A percentile compares a stretch with the other conserved stretches of the same genome.
These are phyloP conservation scores for Quercus alba DNA, from an alignment of 306 rosid genomes.

Conservation along the genomic window DNA sequence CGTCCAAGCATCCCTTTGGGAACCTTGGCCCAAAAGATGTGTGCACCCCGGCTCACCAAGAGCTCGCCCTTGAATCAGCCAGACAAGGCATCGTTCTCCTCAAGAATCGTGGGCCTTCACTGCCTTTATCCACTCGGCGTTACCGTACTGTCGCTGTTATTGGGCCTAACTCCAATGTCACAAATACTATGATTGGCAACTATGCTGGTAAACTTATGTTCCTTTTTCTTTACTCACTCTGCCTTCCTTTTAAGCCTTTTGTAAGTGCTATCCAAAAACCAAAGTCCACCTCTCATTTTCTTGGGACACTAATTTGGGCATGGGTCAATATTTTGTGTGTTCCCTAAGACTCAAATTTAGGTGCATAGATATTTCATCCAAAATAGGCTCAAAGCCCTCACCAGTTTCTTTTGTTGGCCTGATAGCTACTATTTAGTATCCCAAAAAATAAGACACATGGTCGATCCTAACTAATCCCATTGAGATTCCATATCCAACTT, in stretches of 20 bases:
- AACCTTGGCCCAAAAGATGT: constrained; percentile 74
- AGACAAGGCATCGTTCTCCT: constrained; percentile 83
- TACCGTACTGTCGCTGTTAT: constrained; percentile 70
- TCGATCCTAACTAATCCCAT: too few species aligned
- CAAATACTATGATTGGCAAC: constrained; percentile 76
- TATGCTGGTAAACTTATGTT: constrained; percentile 57
- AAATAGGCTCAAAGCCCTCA: background rate
- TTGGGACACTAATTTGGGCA: too few species aligned
- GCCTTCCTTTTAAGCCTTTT: too few species aligned
- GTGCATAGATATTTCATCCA: too few species aligned
- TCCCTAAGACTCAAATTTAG: too few species aligned
- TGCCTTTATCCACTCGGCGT: constrained; percentile 56
- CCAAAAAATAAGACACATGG: too few species aligned
- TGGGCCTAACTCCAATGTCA: constrained; percentile 82
- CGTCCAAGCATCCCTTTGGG: constrained; percentile 51
- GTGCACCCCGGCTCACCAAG: constrained; percentile 64
- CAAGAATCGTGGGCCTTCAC: constrained; percentile 50
- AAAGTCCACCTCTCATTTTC: too few species aligned
- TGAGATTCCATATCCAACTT: too few species aligned
- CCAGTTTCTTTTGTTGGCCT: background rate
- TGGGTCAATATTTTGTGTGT: too few species aligned
- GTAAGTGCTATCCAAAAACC: too few species aligned
- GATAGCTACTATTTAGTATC: too few species aligned
- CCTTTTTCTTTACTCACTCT: background rate
- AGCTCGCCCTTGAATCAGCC: constrained; percentile 79